Conservation (phyloP, 108 stramenopile genomes). For the Skeletonema tropicum region DNA sequence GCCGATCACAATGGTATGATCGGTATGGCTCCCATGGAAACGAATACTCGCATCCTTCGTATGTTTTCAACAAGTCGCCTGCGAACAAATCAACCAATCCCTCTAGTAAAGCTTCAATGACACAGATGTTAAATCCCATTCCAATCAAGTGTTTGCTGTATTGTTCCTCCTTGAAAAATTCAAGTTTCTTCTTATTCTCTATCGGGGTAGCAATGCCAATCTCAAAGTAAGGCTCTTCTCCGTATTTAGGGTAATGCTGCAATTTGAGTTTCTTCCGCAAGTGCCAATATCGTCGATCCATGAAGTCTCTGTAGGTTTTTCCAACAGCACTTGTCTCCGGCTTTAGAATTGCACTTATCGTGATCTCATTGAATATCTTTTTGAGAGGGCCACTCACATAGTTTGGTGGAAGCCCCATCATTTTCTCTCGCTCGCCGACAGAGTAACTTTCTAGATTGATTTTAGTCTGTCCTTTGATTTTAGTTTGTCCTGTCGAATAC, state of each 20-base stretch:
- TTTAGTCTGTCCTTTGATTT: not conserved
- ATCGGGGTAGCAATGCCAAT: slow-evolving; percentile 28
- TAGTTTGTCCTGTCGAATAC: not conserved
- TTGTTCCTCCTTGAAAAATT: slow-evolving; percentile 26
- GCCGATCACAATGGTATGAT: not conserved
- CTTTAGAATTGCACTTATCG: slow-evolving; percentile 12
- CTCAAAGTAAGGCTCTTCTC: slow-evolving; percentile 34
- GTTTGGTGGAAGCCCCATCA: slow-evolving; percentile 37
- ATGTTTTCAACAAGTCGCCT: not conserved
- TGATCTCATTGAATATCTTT: slow-evolving; percentile 17
- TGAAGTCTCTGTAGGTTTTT: slow-evolving; percentile 23
- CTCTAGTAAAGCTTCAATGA: not conserved
- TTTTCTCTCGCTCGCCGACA: slow-evolving; percentile 27
- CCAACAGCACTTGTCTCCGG: slow-evolving; percentile 29
- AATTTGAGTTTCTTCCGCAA: slow-evolving; percentile 29
- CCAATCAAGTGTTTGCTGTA: slow-evolving; percentile 46
- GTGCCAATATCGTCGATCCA: slow-evolving; percentile 21
- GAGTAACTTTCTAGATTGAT: slow-evolving; percentile 22
- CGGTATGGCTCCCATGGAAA: slow-evolving; percentile 5
- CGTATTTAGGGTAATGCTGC: slow-evolving; percentile 3
- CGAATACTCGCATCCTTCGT: not conserved
- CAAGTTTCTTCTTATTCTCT: slow-evolving; percentile 23
- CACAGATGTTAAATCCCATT: slow-evolving; percentile 18
- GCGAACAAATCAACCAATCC: not conserved
- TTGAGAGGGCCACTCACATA: slow-evolving; percentile 21